A percentile compares a stretch with the other conserved stretches of the same genome.
phyloP scores from a whole-genome alignment of 495 filamentous ascomycete species.

The Patellaria atrata region DNA sequence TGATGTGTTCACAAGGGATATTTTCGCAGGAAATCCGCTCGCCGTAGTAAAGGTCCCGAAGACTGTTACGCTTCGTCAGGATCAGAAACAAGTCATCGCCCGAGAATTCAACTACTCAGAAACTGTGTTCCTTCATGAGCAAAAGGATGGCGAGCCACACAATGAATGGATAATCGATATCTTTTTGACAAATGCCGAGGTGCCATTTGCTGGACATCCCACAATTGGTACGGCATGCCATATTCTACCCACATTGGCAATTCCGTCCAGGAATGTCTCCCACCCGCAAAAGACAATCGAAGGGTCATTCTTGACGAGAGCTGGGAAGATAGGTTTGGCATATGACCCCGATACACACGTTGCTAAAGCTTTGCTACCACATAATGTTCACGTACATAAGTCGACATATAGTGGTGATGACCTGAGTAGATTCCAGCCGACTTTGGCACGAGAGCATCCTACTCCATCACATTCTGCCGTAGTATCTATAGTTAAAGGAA shows the following conservation, averaged over 20 bases:
- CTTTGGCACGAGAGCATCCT: conserved; percentile 13
- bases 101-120: conserved; percentile 77
- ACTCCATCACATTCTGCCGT: too few species aligned
- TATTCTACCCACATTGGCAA: too few species aligned
- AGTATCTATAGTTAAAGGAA: conserved; percentile 54
- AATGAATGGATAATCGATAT: conserved; percentile 46
- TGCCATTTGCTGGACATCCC: conserved; percentile 68
- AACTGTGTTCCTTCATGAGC: conserved; percentile 59
- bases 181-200: conserved; percentile 46
- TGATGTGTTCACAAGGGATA: conserved; percentile 50
- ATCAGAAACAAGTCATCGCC: conserved; percentile 50
- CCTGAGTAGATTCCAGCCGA: conserved; percentile 23
- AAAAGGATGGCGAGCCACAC: not conserved
- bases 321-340: conserved; percentile 42
- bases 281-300: conserved; percentile 5
- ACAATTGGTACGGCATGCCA: conserved; percentile 62
- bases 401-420: conserved; percentile 20
- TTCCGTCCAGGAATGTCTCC: too few species aligned
- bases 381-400: conserved; percentile 50
- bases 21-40: conserved; percentile 51
- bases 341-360: conserved; percentile 25
- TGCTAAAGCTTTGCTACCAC: conserved; percentile 45
- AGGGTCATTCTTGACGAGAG: conserved; percentile 36
- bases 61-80: conserved; percentile 27
- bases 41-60: conserved; percentile 44